phyloP scores from a whole-genome alignment of 352 stramenopile genomes.

The Plasmopara muralis region DNA sequence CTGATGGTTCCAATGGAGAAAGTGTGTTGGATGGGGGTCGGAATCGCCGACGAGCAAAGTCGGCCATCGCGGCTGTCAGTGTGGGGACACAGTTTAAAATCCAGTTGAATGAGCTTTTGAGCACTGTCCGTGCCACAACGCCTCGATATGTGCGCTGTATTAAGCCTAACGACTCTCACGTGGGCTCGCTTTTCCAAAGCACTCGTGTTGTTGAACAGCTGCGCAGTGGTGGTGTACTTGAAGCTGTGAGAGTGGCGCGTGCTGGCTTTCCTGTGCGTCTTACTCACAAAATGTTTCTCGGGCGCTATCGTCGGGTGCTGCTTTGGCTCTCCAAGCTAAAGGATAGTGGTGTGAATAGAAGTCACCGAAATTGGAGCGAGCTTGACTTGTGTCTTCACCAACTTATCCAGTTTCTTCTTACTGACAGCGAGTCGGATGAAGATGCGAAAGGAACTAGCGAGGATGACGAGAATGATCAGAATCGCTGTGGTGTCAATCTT shows the following conservation, averaged over 20 bases:
- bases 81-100: slow-evolving; percentile 91
- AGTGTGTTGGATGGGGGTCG: slow-evolving; percentile 15
- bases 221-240: slow-evolving; percentile 77
- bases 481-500: slow-evolving; percentile 54
- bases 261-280: slow-evolving; percentile 82
- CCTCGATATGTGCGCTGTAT: slow-evolving; percentile 99
- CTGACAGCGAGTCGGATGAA: slow-evolving; percentile 5
- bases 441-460: slow-evolving; percentile 13
- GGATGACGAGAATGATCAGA: slow-evolving; percentile 18
- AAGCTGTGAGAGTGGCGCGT: slow-evolving; percentile 81
- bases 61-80: slow-evolving; percentile 56
- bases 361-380: slow-evolving; percentile 14
- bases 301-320: slow-evolving; percentile 55
- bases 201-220: slow-evolving; percentile 78
- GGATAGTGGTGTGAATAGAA: slow-evolving; percentile 16
- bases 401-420: slow-evolving; percentile 26
- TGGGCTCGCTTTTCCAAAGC: slow-evolving; percentile 66
- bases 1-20: slow-evolving; percentile 1
- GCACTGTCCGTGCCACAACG: slow-evolving; percentile 89
- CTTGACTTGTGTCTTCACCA: slow-evolving; percentile 29
- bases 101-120: slow-evolving; percentile 92
- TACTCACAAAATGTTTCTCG: slow-evolving; percentile 69
- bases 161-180: slow-evolving; percentile 94
- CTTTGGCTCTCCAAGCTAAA: slow-evolving; percentile 26
- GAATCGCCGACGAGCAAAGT: slow-evolving; percentile 36